A percentile compares a stretch with the other conserved stretches of the same genome.
phyloP scores from a whole-genome alignment of 2,329 filamentous ascomycete genomes.

The Paraconiothyrium brasiliense region DNA sequence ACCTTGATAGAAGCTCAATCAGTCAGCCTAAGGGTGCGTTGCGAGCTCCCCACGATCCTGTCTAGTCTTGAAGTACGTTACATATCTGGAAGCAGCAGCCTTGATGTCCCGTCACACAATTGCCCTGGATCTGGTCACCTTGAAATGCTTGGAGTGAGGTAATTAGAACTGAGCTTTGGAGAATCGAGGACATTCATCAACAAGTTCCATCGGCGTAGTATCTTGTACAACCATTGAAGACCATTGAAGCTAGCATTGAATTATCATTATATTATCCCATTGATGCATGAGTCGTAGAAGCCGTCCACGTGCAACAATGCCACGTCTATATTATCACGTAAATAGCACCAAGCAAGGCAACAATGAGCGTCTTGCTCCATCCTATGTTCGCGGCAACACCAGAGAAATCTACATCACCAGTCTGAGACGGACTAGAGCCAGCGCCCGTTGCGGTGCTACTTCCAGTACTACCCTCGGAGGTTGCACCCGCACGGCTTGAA shows the following conservation, averaged over 20 bases:
- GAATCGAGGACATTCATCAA: too few relatives aligned
- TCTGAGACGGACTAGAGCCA: not conserved
- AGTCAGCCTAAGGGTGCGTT: too few relatives aligned
- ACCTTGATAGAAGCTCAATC: too few relatives aligned
- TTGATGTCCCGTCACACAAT: too few relatives aligned
- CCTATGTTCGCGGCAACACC: not conserved
- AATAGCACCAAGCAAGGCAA: not conserved
- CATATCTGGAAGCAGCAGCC: too few relatives aligned
- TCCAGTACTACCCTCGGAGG: not conserved
- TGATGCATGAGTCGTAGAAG: not conserved
- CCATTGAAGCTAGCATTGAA: not conserved
- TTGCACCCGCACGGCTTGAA: not conserved
- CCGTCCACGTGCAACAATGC: not conserved
- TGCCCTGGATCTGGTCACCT: too few relatives aligned
- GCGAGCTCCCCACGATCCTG: too few relatives aligned
- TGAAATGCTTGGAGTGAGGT: not conserved
- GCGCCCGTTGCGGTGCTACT: not conserved
- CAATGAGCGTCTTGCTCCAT: not conserved
- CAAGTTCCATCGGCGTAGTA: not conserved
- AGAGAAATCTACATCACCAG: not conserved
- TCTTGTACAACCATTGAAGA: not conserved
- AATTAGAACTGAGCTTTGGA: too few relatives aligned
- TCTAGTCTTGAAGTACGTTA: too few relatives aligned
- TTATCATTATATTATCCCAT: slow-evolving; percentile 7
- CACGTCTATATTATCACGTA: not conserved